Evolutionary conservation across 345 rosid species (phyloP), one percentile per base, ranked within the genome.

Genomic region (Aquilaria yunnanensis): DNA sequence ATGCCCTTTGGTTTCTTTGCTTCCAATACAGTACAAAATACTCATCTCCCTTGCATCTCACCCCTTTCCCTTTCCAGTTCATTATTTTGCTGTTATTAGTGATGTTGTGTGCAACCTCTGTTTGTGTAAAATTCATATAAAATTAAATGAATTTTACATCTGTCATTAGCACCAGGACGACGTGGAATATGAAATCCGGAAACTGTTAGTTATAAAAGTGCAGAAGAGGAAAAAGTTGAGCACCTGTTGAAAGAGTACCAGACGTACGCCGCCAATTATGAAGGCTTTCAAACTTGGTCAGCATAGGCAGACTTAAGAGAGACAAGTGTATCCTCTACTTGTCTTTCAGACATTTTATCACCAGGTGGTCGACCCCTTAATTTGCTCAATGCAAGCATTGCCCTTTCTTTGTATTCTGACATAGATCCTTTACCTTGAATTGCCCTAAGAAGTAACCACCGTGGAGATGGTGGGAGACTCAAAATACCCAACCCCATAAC

Each of bases 201-300:
- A 31, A 4, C 43, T 37, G 8, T 8, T 37, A 37, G 43, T 8
- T 37, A 5, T 37, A 54, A 41, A 12, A 23, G 49, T 43, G 50
- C 29, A 8, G 5, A 58, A 34, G 14, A 71, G 62, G 23, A 16
- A 11, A 59, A 46, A 65, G 61, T 63, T 58, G 55, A 61, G 61
- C 62, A 89, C 98, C 98, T 92, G 96, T 55, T 93, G 98, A 74
- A 93, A 93, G 73, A 93, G 90, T 56, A 93, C 97, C 80, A 93
- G 82, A 67, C 98, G 96, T 57, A 16, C 23, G 23, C 98, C 98
- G 66, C 82, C 92, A 60, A 93, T 93, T 37, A 86, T 76, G 75
- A 90, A 81, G 71, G 98, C 98, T 82, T 93, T 93, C 82, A 93
- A 75, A 72, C 79, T 82, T 75, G 84, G 14, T 82, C 85, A 49